Evolutionary conservation across 2,329 filamentous ascomycete genomes (phyloP), one percentile per base, ranked within the genome.

Genomic region (Immersiporthe knoxdaviesiana): DNA sequence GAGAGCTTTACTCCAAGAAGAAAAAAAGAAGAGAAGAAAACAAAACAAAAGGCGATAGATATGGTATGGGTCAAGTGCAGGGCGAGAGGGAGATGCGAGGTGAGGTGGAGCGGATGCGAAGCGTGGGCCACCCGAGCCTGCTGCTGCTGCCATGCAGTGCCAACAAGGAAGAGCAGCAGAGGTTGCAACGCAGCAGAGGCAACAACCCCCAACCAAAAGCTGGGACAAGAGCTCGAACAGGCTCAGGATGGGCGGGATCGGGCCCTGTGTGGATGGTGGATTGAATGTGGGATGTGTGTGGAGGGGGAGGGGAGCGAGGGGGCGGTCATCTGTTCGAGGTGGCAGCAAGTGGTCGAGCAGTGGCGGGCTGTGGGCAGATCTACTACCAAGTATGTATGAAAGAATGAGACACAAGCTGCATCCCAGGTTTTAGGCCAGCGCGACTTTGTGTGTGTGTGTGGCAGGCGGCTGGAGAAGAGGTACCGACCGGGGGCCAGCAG

Each of bases 391-490:
- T n/a, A n/a, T n/a, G n/a, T n/a, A n/a, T n/a, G n/a, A n/a, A 32
- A 59, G 56, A 59, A 59, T 37, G 56, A 59, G 56, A 59, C 56
- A 59, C 56, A 37, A 59, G 32, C 56, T 37, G 56, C 56, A 59
- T 59, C 32, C 56, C 56, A 59, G 32, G 56, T 37, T 37, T 59
- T 32, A 59, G 32, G 56, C 21, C 32, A 32, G 56, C 56, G 56
- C 56, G 32, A 59, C 32, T 14, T n/a, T n/a, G n/a, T n/a, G n/a
- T n/a, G n/a, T 35, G 35, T 59, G 30, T 59, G 56, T 59, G 56
- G 56, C 56, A 59, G 56, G 32, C 32, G 56, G 41, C 24, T 16
- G 37, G 39, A 27, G 50, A n/a, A 27, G 50, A n/a, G 30, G 60
- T 58, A 58, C 56, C 56, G 44, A 37, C 30, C 30, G 37, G 30